Evolutionary conservation across 1,284 basidiomycete species (phyloP).

Genomic region (Fomitopsis pinicola): DNA sequence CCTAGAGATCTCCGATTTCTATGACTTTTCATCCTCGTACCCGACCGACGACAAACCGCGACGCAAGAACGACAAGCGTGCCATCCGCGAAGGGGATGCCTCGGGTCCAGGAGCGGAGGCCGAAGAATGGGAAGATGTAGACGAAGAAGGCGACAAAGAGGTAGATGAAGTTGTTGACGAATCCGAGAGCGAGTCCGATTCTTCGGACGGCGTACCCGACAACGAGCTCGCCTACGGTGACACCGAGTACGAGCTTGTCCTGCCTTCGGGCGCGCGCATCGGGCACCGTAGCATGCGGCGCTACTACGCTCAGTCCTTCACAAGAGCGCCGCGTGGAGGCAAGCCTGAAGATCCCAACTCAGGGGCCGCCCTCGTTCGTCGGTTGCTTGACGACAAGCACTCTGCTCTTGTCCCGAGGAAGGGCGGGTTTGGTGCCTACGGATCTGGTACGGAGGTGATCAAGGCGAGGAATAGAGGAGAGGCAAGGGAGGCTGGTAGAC

Average conservation of each 20-base stretch:
- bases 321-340: conserved; percentile 28
- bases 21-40: conserved; percentile 87
- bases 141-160: conserved; percentile 38
- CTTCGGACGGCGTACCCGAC: conserved; percentile 44
- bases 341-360: conserved; percentile 61
- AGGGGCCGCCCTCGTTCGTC: conserved; percentile 69
- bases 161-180: conserved; percentile 53
- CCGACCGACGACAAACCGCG: conserved; percentile 46
- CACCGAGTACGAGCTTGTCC: conserved; percentile 83
- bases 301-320: conserved; percentile 86
- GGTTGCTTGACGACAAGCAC: conserved; percentile 76
- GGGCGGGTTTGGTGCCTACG: conserved; percentile 84
- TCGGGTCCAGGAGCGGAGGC: conserved; percentile 26
- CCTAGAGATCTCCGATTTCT: conserved; percentile 90
- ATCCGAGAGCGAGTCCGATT: conserved; percentile 28
- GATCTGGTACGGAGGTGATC: conserved; percentile 75
- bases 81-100: not conserved
- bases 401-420: conserved; percentile 79
- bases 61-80: conserved; percentile 28
- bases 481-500: conserved; percentile 87
- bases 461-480: conserved; percentile 94
- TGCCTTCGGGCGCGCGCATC: conserved; percentile 90
- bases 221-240: conserved; percentile 69
- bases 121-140: conserved; percentile 61
- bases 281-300: conserved; percentile 87